Conservation (phyloP, 257 asterid species). For the Solanum peruvianum region DNA sequence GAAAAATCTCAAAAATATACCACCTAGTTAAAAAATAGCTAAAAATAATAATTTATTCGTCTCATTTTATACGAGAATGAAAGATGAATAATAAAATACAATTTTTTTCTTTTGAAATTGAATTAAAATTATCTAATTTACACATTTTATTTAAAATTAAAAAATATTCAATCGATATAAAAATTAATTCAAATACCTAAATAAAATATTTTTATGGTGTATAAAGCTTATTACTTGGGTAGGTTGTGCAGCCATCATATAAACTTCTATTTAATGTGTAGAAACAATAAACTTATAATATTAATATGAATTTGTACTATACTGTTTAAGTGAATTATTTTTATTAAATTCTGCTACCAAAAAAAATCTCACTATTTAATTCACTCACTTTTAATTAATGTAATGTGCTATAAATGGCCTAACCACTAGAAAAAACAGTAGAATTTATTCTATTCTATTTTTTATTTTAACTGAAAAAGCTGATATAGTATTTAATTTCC, state of each 20-base stretch:
- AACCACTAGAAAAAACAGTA: not conserved
- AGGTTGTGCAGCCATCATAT: not conserved
- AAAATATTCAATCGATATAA: too few relatives aligned
- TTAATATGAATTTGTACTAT: not conserved
- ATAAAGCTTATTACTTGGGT: not conserved
- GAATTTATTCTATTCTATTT: not conserved
- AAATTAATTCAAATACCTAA: not conserved
- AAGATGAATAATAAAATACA: too few relatives aligned
- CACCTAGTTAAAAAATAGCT: not conserved
- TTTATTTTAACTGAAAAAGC: not conserved
- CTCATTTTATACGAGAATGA: not conserved
- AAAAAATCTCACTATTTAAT: not conserved
- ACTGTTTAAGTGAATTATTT: not conserved
- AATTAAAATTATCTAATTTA: too few relatives aligned
- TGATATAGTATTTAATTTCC: not conserved
- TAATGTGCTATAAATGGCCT: not conserved
- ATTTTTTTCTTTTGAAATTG: too few relatives aligned
- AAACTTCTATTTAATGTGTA: not conserved
- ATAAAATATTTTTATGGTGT: not conserved
- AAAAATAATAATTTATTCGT: not conserved
- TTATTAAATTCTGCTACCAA: not conserved
- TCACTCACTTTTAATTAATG: not conserved
- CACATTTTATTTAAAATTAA: too few relatives aligned
- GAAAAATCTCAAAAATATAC: not conserved
- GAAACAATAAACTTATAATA: not conserved